Evolutionary conservation across 345 rosid species (phyloP).

Genomic region (Sisymbrium irio): DNA sequence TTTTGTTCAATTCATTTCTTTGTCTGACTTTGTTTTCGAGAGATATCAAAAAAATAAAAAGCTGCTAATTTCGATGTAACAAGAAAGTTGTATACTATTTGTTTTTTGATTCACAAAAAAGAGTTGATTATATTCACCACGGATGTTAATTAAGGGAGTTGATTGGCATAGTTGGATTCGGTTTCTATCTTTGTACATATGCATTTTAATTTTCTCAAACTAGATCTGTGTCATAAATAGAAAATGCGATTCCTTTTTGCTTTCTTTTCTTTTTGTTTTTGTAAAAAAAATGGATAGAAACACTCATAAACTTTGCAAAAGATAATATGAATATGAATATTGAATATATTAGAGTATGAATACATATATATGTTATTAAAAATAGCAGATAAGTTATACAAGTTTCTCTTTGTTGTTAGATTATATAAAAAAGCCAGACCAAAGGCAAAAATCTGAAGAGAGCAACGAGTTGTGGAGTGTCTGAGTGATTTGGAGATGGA

Average conservation of each 20-base stretch:
- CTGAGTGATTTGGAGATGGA: background rate
- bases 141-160: background rate
- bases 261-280: too few relatives aligned
- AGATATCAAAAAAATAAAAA: background rate
- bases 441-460: too few relatives aligned
- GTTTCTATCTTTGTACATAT: background rate
- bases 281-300: too few relatives aligned
- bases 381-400: too few relatives aligned
- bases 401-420: too few relatives aligned
- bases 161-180: background rate
- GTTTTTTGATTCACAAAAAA: background rate
- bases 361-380: too few relatives aligned
- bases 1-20: background rate
- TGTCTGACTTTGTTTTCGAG: background rate
- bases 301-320: too few relatives aligned
- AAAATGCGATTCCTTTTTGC: too few relatives aligned
- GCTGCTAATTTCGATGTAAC: background rate
- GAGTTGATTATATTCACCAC: background rate
- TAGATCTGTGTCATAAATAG: too few relatives aligned
- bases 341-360: too few relatives aligned
- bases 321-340: background rate
- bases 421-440: too few relatives aligned
- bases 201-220: background rate
- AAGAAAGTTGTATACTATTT: background rate
- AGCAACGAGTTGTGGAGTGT: too few relatives aligned